Evolutionary conservation across 108 stramenopile genomes (phyloP).

Genomic region (Pseudonitzschia multistriata): DNA sequence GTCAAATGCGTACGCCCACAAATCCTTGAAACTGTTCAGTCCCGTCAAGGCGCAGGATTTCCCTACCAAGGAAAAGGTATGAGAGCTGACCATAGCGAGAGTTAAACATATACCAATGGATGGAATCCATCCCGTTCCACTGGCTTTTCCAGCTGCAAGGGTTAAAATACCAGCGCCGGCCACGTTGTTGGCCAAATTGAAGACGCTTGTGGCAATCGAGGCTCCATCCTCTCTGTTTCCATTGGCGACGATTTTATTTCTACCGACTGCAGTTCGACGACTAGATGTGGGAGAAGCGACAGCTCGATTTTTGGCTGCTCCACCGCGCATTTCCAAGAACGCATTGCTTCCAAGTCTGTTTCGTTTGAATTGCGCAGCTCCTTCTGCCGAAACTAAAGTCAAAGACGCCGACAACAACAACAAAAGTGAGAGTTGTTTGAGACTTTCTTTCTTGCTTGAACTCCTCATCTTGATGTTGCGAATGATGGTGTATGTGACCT

Average conservation of each 20-base stretch:
- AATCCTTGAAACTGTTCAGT: conserved; percentile 36
- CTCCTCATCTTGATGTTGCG: too few relatives aligned
- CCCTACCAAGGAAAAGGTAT: conserved; percentile 40
- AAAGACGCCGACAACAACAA: background rate
- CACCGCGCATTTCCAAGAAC: background rate
- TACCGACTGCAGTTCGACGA: background rate
- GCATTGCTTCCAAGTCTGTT: background rate
- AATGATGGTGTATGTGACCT: too few relatives aligned
- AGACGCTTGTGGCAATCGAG: conserved; percentile 28
- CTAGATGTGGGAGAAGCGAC: background rate
- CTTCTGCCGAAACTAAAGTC: background rate
- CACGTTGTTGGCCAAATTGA: conserved; percentile 54
- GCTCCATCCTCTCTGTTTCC: conserved; percentile 10
- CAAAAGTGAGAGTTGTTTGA: too few relatives aligned
- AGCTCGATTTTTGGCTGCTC: background rate
- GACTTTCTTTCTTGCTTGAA: too few relatives aligned
- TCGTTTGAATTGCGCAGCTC: background rate
- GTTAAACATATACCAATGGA: conserved; percentile 20
- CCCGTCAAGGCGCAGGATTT: conserved; percentile 35
- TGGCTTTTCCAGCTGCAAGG: conserved; percentile 37
- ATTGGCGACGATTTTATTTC: background rate
- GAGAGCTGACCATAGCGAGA: conserved; percentile 19
- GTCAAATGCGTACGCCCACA: conserved; percentile 39
- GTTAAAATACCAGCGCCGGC: conserved; percentile 52
- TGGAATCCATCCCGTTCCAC: conserved; percentile 43